Evolutionary conservation across 208 protist species (phyloP), one percentile per base, ranked within the genome.

Genomic region (Herpetomonas tarakana): DNA sequence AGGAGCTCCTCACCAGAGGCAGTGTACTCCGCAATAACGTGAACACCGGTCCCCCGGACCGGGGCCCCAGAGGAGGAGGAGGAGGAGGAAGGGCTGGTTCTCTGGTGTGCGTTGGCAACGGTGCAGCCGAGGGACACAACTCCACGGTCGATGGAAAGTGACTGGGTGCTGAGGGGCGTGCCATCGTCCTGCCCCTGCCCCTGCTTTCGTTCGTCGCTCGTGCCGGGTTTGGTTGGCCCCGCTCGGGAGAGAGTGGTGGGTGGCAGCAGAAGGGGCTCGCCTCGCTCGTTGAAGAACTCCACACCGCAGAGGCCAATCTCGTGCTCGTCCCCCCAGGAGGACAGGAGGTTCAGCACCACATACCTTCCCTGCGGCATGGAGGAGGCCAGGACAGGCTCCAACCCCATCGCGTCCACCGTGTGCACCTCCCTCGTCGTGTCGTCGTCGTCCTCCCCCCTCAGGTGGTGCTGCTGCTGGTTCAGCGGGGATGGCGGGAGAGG

Each of bases 261-360:
- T 11, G 9, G 1, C 31, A 81, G 62, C 27, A 72, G 56, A 22
- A 97, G 58, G 19, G 68, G 80, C 2, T 78, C 59, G 9, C 91
- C 91, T 18, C 59, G 52, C 29, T 68, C 58, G 64, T 97, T 81
- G 65, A 92, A 97, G n/a, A 98, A 29, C 66, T 97, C 93, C 28
- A 98, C 71, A 1, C 89, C 92, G 49, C 75, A 84, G 18, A 98
- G 55, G 4, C 95, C 95, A n/a, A 97, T 62, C 65, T 95, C 96
- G 58, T 94, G 44, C 21, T 51, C 38, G 58, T 97, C 95, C 3
- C 93, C 94, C 93, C 93, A 97, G 25, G 79, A 97, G 27, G 71
- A 75, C 19, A 88, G 62, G 28, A 96, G 58, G 52, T 88, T 93
- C 21, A 97, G 21, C 44, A 68, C 47, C 18, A 97, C 41, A 27